Conservation (phyloP, 495 filamentous ascomycete species). For the Lophiotrema nucula region DNA sequence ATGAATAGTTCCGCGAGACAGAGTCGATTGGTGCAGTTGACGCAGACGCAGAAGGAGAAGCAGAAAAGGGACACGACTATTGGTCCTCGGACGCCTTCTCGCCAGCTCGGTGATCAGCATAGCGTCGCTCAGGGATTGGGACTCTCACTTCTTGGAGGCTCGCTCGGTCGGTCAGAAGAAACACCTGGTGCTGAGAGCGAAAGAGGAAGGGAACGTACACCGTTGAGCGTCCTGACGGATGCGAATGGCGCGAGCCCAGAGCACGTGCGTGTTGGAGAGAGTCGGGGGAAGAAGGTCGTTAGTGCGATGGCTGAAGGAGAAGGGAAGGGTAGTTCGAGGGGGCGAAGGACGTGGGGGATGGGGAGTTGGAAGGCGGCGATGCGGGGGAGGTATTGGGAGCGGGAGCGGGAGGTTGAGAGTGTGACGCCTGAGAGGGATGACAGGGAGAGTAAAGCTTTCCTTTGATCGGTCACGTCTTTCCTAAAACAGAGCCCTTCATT, state of each 20-base stretch:
- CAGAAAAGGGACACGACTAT: constrained; percentile 12
- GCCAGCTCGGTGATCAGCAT: neutral
- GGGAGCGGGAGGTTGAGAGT: neutral
- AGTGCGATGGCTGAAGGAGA: constrained; percentile 13
- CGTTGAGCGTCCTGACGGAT: constrained; percentile 5
- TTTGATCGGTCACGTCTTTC: too few species aligned
- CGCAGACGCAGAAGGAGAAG: neutral
- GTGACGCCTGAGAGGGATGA: neutral
- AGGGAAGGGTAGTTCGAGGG: neutral
- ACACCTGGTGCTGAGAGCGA: neutral
- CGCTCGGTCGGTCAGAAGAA: neutral
- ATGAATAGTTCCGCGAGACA: neutral
- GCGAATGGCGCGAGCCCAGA: constrained; percentile 10
- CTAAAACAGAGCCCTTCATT: too few species aligned
- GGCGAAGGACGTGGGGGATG: neutral
- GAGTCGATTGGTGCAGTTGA: neutral
- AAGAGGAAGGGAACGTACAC: constrained; percentile 5
- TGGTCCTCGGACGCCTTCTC: neutral
- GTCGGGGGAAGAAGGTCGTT: constrained; percentile 14
- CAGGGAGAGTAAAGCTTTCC: constrained; percentile 1
- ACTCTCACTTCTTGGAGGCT: neutral
- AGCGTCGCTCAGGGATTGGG: neutral
- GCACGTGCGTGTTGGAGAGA: constrained; percentile 10
- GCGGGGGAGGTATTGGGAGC: constrained; percentile 1
- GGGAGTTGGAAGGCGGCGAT: constrained; percentile 16